Evolutionary conservation across 176 grass and related monocot genomes (phyloP).

Genomic region (Carex pumila): DNA sequence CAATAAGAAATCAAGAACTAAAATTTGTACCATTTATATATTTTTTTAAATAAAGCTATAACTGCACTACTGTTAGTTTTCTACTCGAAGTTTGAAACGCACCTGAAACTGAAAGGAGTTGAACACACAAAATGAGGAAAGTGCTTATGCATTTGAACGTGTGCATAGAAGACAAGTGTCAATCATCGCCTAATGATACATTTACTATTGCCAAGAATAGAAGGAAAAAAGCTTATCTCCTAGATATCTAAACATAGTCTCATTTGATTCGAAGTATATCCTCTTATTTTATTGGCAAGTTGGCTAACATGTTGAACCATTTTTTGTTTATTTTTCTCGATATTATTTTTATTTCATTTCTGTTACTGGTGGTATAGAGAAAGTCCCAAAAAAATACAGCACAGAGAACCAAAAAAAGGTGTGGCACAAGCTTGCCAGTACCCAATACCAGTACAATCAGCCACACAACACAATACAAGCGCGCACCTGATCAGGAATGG

Average conservation of each 20-base stretch:
- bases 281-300: background rate
- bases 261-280: background rate
- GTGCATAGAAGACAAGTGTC: conserved; percentile 12
- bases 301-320: background rate
- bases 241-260: background rate
- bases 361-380: background rate
- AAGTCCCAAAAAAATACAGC: background rate
- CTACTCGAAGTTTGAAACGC: background rate
- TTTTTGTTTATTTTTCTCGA: background rate
- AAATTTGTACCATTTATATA: background rate
- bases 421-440: too few species aligned
- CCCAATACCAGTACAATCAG: too few species aligned
- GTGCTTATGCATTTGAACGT: background rate
- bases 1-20: background rate
- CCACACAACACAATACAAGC: background rate
- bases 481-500: background rate
- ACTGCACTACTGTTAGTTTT: background rate
- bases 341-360: background rate
- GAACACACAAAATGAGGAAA: conserved; percentile 13
- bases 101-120: conserved; percentile 7
- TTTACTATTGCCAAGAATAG: background rate
- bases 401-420: background rate
- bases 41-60: background rate
- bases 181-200: conserved; percentile 6
- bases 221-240: background rate